Evolutionary conservation across 441 rosid genomes (phyloP), one percentile per base, ranked within the genome.

Genomic region (Biscutella laevigata): DNA sequence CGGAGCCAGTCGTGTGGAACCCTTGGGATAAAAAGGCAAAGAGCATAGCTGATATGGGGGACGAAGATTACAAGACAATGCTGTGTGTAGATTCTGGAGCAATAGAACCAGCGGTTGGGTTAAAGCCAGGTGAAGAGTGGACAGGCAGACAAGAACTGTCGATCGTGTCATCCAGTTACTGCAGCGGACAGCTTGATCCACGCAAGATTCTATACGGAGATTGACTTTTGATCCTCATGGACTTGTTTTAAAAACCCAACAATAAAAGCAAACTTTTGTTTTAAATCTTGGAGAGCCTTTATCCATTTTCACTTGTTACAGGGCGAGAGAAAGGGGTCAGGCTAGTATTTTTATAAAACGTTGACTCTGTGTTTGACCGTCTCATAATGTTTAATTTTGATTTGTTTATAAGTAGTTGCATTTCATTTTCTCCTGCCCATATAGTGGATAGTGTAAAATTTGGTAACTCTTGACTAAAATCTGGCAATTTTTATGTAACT

Each of bases 141-240:
- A 82, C 53, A 54, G 88, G 95, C 33, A 63, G 76, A 36, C 96
- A 90, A 62, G 92, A 90, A 68, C 81, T 90, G 50, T 87, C 87
- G 0, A 76, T 86, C 5, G 95, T 90, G 30, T 84, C 95, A 5
- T 84, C 94, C 12, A 90, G 92, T 68, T 87, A 84, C 73, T 87
- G 80, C 80, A 90, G 98, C 19, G 95, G 95, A 41, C 95, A 87
- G 66, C 61, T 90, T 57, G 98, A 90, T 71, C 95, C 96, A 14
- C 72, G 81, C 35, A 87, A 68, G 70, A 86, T 87, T 64, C 85
- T 87, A 58, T 74, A 67, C 4, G 88, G 96, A 37, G 72, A 70
- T 64, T 63, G 57, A n/a, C n/a, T n/a, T n/a, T 45, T 73, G 77
- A 82, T 66, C 59, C 53, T 46, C 2, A n/a, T 32, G 20, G 41